phyloP scores from a whole-genome alignment of 2,329 filamentous ascomycete genomes.

The Paradendryphiella salina region DNA sequence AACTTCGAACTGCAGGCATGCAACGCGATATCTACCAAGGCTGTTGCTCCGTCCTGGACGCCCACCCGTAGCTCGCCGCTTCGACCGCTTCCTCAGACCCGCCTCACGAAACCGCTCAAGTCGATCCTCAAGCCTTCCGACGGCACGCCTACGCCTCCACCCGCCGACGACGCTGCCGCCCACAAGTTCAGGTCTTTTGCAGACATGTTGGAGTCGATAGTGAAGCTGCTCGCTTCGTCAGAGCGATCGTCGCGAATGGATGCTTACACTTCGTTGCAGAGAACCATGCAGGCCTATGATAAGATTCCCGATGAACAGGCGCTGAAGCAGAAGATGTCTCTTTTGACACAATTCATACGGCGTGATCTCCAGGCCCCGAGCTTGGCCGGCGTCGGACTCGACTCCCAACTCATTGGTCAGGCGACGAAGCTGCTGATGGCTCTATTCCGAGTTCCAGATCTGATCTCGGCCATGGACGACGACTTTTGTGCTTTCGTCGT shows the following conservation, averaged over 20 bases:
- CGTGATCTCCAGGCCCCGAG: slow-evolving; percentile 73
- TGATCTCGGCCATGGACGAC: slow-evolving; percentile 69
- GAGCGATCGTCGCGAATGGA: slow-evolving; percentile 76
- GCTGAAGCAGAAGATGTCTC: slow-evolving; percentile 69
- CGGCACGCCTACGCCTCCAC: slow-evolving; percentile 44
- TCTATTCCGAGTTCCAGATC: slow-evolving; percentile 73
- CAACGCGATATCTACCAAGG: slow-evolving; percentile 56
- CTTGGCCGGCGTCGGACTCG: slow-evolving; percentile 57
- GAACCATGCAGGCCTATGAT: slow-evolving; percentile 77
- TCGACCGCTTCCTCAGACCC: slow-evolving; percentile 54
- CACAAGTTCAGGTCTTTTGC: slow-evolving; percentile 64
- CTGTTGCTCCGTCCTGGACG: slow-evolving; percentile 32
- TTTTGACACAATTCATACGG: slow-evolving; percentile 80
- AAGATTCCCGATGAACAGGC: slow-evolving; percentile 63
- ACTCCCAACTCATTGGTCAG: slow-evolving; percentile 74
- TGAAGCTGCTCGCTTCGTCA: slow-evolving; percentile 76
- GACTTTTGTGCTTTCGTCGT: slow-evolving; percentile 81
- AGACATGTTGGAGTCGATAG: slow-evolving; percentile 81
- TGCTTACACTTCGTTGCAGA: slow-evolving; percentile 79
- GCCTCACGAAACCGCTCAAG: slow-evolving; percentile 62
- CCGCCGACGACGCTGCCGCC: slow-evolving; percentile 47
- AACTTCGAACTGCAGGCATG: slow-evolving; percentile 66
- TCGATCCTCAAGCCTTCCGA: slow-evolving; percentile 78
- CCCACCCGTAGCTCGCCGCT: slow-evolving; percentile 49
- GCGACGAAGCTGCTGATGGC: slow-evolving; percentile 76